Conservation (phyloP, 1,139 yeast species). For the Saccharomyces uvarum region DNA sequence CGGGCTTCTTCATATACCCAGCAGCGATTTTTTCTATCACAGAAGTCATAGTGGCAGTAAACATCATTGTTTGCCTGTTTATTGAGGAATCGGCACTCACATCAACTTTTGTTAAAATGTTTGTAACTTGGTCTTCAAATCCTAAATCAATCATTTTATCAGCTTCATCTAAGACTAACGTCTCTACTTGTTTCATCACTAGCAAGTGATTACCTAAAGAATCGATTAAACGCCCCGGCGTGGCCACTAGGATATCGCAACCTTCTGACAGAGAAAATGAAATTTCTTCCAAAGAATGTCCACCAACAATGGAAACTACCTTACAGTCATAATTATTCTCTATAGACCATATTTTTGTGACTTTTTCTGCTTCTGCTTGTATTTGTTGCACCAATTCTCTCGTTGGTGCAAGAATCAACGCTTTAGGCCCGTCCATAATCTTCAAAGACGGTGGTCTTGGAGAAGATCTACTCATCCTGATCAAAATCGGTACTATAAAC, state of each 20-base stretch:
- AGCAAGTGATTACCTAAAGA: conserved; percentile 61
- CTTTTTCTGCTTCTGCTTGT: conserved; percentile 53
- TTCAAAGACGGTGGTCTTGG: conserved; percentile 34
- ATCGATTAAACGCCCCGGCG: conserved; percentile 87
- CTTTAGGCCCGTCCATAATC: conserved; percentile 53
- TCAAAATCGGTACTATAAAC: conserved; percentile 64
- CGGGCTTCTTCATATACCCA: conserved; percentile 55
- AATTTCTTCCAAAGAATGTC: conserved; percentile 76
- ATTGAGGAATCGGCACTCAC: conserved; percentile 37
- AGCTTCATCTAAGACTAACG: conserved; percentile 82
- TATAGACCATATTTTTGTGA: conserved; percentile 35
- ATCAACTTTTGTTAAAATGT: conserved; percentile 39
- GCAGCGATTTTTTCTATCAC: conserved; percentile 60
- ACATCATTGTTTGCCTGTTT: conserved; percentile 66
- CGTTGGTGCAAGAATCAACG: conserved; percentile 77
- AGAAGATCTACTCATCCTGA: conserved; percentile 45
- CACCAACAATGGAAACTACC: conserved; percentile 76
- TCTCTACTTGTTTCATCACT: conserved; percentile 54
- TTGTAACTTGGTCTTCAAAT: conserved; percentile 70
- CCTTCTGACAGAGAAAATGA: conserved; percentile 53
- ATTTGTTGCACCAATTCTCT: conserved; percentile 90
- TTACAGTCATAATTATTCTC: conserved; percentile 36
- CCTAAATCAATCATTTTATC: conserved; percentile 95
- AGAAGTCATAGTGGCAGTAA: conserved; percentile 86
- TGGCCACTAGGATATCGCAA: conserved; percentile 79